These are phyloP conservation scores for Canariomyces notabilis DNA, from an alignment of 2,329 filamentous ascomycete species.

Conservation along the genomic window DNA sequence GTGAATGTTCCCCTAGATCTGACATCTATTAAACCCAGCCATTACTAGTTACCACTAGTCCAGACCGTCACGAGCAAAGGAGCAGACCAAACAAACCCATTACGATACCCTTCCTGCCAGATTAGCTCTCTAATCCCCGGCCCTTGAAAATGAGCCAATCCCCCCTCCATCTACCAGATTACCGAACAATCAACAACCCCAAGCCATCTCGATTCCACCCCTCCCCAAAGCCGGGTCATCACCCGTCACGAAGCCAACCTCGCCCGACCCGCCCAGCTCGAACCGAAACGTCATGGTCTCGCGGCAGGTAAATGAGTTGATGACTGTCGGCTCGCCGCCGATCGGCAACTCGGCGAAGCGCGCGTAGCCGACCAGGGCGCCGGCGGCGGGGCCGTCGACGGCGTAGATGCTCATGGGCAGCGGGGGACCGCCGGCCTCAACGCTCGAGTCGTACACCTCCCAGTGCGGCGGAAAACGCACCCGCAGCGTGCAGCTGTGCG, in stretches of 20 bases:
- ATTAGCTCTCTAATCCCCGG: too few species aligned
- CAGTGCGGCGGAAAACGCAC: conserved; percentile 27
- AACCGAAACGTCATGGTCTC: conserved; percentile 24
- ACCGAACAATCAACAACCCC: conserved; percentile 6
- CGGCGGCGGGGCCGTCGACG: conserved; percentile 21
- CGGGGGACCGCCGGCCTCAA: conserved; percentile 9
- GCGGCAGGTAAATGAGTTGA: conserved; percentile 28
- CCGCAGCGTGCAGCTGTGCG: conserved; percentile 24
- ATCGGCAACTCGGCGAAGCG: conserved; percentile 16
- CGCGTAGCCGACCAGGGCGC: conserved; percentile 24
- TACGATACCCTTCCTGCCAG: too few species aligned
- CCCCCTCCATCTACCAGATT: too few species aligned
- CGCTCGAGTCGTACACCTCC: conserved; percentile 24
- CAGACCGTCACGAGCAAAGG: too few species aligned
- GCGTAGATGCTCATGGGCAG: conserved; percentile 19
- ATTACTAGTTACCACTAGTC: too few species aligned
- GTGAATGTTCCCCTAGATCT: too few species aligned
- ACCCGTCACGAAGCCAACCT: conserved; percentile 13
- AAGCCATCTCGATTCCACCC: conserved; percentile 5
- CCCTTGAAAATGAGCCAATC: too few species aligned
- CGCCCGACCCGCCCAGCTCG: conserved; percentile 16
- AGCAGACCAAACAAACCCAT: too few species aligned
- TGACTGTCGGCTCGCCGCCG: conserved; percentile 7
- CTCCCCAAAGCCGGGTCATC: background rate
- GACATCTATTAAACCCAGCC: too few species aligned